Evolutionary conservation across 163 green algal species (phyloP).

Genomic region (Chloromonas sp.): DNA sequence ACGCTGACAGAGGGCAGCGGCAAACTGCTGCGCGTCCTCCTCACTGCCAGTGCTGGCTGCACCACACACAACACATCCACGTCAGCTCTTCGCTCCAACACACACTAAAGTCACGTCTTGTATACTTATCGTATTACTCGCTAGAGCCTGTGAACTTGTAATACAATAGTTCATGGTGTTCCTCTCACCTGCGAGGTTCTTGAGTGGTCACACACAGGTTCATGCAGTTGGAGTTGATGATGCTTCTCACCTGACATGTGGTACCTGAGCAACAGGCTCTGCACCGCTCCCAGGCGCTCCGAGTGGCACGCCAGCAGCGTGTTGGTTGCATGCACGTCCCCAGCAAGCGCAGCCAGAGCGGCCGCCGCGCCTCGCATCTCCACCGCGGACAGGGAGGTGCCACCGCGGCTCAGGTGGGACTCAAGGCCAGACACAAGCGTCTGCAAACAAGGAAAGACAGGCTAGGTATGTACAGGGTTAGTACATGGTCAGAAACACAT

Average conservation of each 20-base stretch:
- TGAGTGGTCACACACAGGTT: too few species aligned
- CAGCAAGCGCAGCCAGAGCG: not conserved
- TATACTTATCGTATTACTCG: too few species aligned
- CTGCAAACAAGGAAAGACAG: not conserved
- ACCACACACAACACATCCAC: not conserved
- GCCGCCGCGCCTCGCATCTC: conserved; percentile 1
- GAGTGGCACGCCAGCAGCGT: not conserved
- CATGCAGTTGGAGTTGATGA: too few species aligned
- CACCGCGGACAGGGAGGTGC: not conserved
- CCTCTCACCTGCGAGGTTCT: too few species aligned
- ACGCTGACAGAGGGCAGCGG: conserved; percentile 1
- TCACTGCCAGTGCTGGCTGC: not conserved
- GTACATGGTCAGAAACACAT: too few species aligned
- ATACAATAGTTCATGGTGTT: too few species aligned
- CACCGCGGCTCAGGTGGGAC: not conserved
- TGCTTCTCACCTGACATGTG: not conserved
- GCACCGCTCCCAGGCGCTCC: not conserved
- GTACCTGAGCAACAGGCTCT: not conserved
- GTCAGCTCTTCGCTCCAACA: not conserved
- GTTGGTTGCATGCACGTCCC: not conserved
- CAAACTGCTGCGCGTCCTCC: not conserved
- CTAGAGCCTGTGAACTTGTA: too few species aligned
- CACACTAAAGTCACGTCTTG: too few species aligned
- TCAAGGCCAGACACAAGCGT: not conserved
- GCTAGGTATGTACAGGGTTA: too few species aligned